Percentiles rank a stretch among this genome's conserved stretches.
phyloP scores from a whole-genome alignment of 805 yeast genomes.

The Blastobotrys peoriensis region DNA sequence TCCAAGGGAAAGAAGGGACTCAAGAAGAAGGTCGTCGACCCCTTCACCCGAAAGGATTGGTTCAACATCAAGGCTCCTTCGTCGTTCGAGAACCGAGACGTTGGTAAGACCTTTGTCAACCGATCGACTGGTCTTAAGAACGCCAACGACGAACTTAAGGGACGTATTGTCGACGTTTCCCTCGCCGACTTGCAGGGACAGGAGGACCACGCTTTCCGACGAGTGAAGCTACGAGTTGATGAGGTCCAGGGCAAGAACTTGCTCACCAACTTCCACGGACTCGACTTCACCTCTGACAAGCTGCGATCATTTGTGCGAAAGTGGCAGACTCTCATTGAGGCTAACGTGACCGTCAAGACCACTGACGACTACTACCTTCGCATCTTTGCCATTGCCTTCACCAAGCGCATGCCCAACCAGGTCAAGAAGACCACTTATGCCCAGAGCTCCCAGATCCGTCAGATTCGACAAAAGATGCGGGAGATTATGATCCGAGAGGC shows the following conservation, averaged over 20 bases:
- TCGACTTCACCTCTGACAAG: conserved; percentile 97
- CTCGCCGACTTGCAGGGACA: conserved; percentile 98
- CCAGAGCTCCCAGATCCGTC: conserved; percentile 95
- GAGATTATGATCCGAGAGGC: conserved; percentile 97
- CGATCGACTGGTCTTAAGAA: conserved; percentile 95
- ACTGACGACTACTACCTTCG: conserved; percentile 96
- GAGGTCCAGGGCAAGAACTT: conserved; percentile 99
- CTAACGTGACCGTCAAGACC: conserved; percentile 97
- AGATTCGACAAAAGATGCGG: conserved; percentile 91
- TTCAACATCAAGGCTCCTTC: conserved; percentile 98
- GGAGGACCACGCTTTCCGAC: conserved; percentile 98
- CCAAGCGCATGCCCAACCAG: conserved; percentile 96
- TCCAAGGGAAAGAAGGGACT: conserved; percentile 88
- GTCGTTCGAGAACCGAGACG: conserved; percentile 96
- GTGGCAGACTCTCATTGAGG: conserved; percentile 98
- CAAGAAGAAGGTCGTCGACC: conserved; percentile 99
- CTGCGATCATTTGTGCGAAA: conserved; percentile 96
- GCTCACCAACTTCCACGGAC: conserved; percentile 98
- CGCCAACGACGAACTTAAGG: conserved; percentile 97
- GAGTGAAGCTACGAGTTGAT: conserved; percentile 95
- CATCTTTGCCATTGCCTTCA: conserved; percentile 96
- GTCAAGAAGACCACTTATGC: conserved; percentile 97
- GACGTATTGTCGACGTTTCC: conserved; percentile 93
- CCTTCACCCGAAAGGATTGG: conserved; percentile 99
- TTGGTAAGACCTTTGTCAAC: conserved; percentile 98